Evolutionary conservation across 805 yeast genomes (phyloP).

Genomic region (Scheffersomyces lignosus): DNA sequence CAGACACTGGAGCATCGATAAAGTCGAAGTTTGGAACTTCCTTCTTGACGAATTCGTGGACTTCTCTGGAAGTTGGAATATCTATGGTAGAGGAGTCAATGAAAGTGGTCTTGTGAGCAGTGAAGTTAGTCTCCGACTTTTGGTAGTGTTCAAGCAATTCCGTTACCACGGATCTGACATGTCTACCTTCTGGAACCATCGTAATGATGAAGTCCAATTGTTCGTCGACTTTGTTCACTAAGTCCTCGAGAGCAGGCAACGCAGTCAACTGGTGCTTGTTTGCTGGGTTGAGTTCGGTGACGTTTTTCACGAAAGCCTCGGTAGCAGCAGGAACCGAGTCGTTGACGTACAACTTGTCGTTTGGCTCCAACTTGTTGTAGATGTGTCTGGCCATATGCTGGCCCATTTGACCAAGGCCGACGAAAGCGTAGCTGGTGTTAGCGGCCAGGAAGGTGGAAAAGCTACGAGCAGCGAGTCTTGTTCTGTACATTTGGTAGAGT

Average conservation of each 20-base stretch:
- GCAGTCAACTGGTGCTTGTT: constrained; percentile 18
- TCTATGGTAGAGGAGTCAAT: constrained; percentile 56
- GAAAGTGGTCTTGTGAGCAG: constrained; percentile 27
- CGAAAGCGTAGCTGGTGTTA: constrained; percentile 43
- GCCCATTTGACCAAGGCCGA: constrained; percentile 61
- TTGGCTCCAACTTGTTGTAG: constrained; percentile 34
- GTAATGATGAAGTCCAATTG: constrained; percentile 46
- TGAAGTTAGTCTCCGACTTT: constrained; percentile 1
- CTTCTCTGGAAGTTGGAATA: constrained; percentile 44
- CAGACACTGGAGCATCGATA: constrained; percentile 57
- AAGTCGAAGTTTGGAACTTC: constrained; percentile 40
- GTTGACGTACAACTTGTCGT: constrained; percentile 43
- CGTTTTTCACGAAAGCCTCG: constrained; percentile 21
- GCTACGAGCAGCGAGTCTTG: constrained; percentile 1
- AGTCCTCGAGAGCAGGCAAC: constrained; percentile 20
- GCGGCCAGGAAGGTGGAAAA: constrained; percentile 5
- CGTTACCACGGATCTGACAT: constrained; percentile 41
- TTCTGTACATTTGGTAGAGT: neutral
- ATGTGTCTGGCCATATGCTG: constrained; percentile 55
- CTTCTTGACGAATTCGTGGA: constrained; percentile 34
- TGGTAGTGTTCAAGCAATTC: constrained; percentile 37
- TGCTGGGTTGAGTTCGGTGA: constrained; percentile 21
- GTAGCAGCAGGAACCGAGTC: constrained; percentile 38
- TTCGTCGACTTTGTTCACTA: constrained; percentile 29
- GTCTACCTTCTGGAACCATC: constrained; percentile 57